Conservation (phyloP, 495 filamentous ascomycete genomes). For the Lophiostoma macrostomum region DNA sequence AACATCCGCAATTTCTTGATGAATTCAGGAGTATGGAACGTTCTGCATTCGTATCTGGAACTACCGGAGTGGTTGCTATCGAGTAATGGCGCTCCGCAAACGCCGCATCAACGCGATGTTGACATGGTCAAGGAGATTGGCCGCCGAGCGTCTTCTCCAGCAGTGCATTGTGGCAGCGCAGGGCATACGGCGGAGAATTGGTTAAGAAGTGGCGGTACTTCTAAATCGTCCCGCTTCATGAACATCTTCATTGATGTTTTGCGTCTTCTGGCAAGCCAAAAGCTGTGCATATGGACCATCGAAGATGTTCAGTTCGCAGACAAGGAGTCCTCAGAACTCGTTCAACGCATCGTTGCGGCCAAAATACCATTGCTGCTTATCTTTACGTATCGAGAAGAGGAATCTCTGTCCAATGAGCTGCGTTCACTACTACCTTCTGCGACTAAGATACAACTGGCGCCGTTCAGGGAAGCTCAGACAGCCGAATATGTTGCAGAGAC, state of each 20-base stretch:
- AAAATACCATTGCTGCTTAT: slow-evolving; percentile 77
- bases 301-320: slow-evolving; percentile 89
- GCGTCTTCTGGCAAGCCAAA: slow-evolving; percentile 69
- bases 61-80: slow-evolving; percentile 69
- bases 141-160: slow-evolving; percentile 23
- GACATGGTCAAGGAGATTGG: slow-evolving; percentile 8
- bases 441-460: slow-evolving; percentile 62
- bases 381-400: slow-evolving; percentile 59
- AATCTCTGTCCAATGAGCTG: slow-evolving; percentile 35
- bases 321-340: slow-evolving; percentile 75
- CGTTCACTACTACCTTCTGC: slow-evolving; percentile 31
- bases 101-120: slow-evolving; percentile 29
- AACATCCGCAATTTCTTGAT: slow-evolving; percentile 67
- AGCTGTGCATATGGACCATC: slow-evolving; percentile 76
- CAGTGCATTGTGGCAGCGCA: slow-evolving; percentile 23
- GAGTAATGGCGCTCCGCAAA: slow-evolving; percentile 42
- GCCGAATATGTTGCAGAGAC: slow-evolving; percentile 73
- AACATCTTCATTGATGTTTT: slow-evolving; percentile 84
- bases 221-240: slow-evolving; percentile 73
- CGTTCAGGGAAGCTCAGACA: slow-evolving; percentile 71
- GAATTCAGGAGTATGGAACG: slow-evolving; percentile 63
- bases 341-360: slow-evolving; percentile 66
- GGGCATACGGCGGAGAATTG: slow-evolving; percentile 64
- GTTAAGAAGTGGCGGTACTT: slow-evolving; percentile 63
- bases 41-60: slow-evolving; percentile 71